These are phyloP conservation scores for Physcomitrellopsis africana DNA, from an alignment of 225 moss, liverwort and hornwort genomes.

Conservation along the genomic window DNA sequence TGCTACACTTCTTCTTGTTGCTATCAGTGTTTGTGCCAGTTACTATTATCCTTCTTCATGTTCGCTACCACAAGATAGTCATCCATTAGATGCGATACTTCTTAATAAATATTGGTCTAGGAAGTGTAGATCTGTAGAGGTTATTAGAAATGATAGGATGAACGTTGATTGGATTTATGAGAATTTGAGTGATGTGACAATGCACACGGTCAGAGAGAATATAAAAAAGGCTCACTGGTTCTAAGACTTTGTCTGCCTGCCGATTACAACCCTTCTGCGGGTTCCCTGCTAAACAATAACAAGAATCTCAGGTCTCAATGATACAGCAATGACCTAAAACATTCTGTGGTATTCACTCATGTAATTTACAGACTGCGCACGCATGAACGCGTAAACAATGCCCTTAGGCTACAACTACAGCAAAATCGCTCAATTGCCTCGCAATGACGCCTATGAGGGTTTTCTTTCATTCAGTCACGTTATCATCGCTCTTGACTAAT, in stretches of 20 bases:
- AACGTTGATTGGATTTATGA: slow-evolving; percentile 28
- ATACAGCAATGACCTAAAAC: background rate
- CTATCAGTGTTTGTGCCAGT: no score
- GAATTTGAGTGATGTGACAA: slow-evolving; percentile 32
- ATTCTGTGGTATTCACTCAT: slow-evolving; percentile 35
- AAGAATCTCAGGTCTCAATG: slow-evolving; percentile 11
- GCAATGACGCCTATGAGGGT: no score
- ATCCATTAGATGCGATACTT: no score
- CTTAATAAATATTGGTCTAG: no score
- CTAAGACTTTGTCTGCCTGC: slow-evolving; percentile 24
- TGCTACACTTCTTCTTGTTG: no score
- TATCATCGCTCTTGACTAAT: no score
- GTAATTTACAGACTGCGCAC: slow-evolving; percentile 26
- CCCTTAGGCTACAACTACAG: background rate
- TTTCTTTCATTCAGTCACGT: no score
- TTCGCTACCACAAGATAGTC: no score
- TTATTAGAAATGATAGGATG: background rate
- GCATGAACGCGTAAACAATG: slow-evolving; percentile 12
- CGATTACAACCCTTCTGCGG: slow-evolving; percentile 22
- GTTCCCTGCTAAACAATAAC: slow-evolving; percentile 30
- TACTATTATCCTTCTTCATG: no score
- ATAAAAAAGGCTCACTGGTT: slow-evolving; percentile 15
- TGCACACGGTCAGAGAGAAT: slow-evolving; percentile 27
- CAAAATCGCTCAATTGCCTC: no score
- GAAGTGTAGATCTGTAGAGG: no score